Base-by-base conservation (phyloP, 139 green algal species). In the Haematococcus lacustris region DNA sequence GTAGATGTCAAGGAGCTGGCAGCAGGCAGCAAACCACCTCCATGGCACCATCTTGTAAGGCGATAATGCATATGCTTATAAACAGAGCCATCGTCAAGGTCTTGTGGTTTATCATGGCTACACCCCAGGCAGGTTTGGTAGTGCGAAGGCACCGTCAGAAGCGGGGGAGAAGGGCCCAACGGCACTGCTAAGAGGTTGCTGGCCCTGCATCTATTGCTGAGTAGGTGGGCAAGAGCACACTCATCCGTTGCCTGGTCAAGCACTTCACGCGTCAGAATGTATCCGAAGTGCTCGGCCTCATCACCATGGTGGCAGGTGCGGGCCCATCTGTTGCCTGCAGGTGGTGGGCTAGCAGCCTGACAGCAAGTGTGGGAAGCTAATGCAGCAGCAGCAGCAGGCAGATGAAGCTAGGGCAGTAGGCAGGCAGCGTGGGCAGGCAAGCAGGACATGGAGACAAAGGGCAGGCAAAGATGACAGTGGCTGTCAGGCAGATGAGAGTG, bases 221-320 rank as follows among this genome's bases (percentile, higher is more conserved):
- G 30, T 77, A 86, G 80, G 89, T 93, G 21, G 95, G 95, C 60
- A 99, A 99, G 78, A 93, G 84, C 34, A 96, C 89, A 0, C 80
- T 99, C 35, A 98, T 99, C 78, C 82, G 85, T 34, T 90, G 85
- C 61, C 84, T 99, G 37, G 86, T 98, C 38, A 97, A 97, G 87
- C 95, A 98, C 85, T 99, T 94, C 85, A 96, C 92, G 0, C 83
- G 86, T n/a, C 93, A 98, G 73, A 92, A 84, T 68, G 71, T 98
- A 65, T 67, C 70, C 0, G 92, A 97, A 21, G 82, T 96, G n/a
- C 80, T 82, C 38, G 95, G 95, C 0, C 95, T 95, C 33, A 88
- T 99, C 75, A 99, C 94, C 3, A 67, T 97, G 34, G 92, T 71
- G 51, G 51, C 53, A 34, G 40, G 66, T 71, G 66, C 28, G 59